Evolutionary conservation across 2,329 filamentous ascomycete species (phyloP), one percentile per base, ranked within the genome.

Genomic region (Hymenoscyphus infarciens): DNA sequence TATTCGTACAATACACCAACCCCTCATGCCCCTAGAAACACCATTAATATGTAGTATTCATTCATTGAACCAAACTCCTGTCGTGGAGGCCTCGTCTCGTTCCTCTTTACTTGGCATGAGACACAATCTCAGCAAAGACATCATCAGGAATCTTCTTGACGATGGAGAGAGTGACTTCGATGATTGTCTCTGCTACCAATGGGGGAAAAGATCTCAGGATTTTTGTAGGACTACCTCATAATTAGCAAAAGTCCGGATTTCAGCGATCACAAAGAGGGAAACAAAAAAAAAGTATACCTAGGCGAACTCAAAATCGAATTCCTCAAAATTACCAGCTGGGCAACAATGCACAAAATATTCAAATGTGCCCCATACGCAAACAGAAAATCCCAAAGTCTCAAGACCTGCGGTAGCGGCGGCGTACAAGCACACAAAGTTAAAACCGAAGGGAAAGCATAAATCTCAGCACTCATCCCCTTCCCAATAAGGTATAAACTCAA

Each of bases 401-500:
- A 77, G 0, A 99, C 95, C 77, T 99, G 94, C 0, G 94, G 94
- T 61, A 99, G 77, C 2, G 95, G 95, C 16, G 95, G 95, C 16
- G 95, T 99, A 76, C 95, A 98, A 29, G 95, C 95, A 73, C 92
- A 97, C 58, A 99, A 83, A 0, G 95, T 99, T 67, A 98, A 80
- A 0, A 99, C 95, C 1, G 91, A 96, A 1, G 95, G 92, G 72
- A 99, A 99, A 2, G 94, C 95, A 74, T 98, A 99, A 61, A 99
- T 90, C 78, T 97, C 91, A 2, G 95, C 95, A 65, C 92, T 88
- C 75, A 99, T 86, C 13, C 90, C 90, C 76, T 97, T 96, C 61
- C 87, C 87, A 63, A 91, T 89, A 33, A 99, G 83, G 74, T 97
- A 92, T 29, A 87, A 79, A 71, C 90, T 92, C 55, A 99, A 82